phyloP scores from a whole-genome alignment of 306 rosid genomes.

The Begonia fuchsioides region DNA sequence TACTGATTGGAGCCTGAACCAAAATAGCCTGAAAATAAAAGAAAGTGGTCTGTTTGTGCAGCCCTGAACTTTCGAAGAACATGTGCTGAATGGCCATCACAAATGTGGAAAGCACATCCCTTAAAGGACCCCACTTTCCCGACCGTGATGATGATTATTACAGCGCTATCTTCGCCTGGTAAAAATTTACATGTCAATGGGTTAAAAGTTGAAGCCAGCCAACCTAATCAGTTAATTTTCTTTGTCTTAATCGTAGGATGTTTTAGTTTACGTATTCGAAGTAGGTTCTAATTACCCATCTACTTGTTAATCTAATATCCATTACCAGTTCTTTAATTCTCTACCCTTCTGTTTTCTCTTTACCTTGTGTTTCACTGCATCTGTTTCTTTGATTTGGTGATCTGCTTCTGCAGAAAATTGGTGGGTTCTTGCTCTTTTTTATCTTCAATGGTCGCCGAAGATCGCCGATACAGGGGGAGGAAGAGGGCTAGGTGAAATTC shows the following conservation, averaged over 20 bases:
- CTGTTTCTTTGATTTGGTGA: too few species aligned
- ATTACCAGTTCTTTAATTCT: neutral
- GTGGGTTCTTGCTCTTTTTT: slow-evolving; percentile 30
- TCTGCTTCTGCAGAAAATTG: slow-evolving; percentile 59
- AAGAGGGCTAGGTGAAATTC: slow-evolving; percentile 20
- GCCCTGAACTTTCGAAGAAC: slow-evolving; percentile 2
- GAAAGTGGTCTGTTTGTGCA: too few species aligned
- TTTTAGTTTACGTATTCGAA: slow-evolving; percentile 16
- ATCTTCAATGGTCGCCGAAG: slow-evolving; percentile 25
- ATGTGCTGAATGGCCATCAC: slow-evolving; percentile 38
- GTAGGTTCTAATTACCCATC: slow-evolving; percentile 3
- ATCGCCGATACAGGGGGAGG: slow-evolving; percentile 17
- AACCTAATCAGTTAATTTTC: neutral
- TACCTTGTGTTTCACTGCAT: slow-evolving; percentile 30
- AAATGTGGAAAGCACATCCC: slow-evolving; percentile 26
- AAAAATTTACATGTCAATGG: slow-evolving; percentile 13
- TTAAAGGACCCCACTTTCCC: slow-evolving; percentile 23
- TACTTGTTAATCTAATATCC: neutral
- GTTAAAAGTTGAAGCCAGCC: slow-evolving; percentile 1
- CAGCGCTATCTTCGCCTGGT: slow-evolving; percentile 6
- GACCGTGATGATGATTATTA: slow-evolving; percentile 29
- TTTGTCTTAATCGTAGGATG: neutral
- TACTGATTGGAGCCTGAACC: too few species aligned
- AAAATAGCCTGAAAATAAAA: too few species aligned
- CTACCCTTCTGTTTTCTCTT: slow-evolving; percentile 15